Evolutionary conservation across 257 asterid species (phyloP).

Genomic region (Solanum ossicruentum): DNA sequence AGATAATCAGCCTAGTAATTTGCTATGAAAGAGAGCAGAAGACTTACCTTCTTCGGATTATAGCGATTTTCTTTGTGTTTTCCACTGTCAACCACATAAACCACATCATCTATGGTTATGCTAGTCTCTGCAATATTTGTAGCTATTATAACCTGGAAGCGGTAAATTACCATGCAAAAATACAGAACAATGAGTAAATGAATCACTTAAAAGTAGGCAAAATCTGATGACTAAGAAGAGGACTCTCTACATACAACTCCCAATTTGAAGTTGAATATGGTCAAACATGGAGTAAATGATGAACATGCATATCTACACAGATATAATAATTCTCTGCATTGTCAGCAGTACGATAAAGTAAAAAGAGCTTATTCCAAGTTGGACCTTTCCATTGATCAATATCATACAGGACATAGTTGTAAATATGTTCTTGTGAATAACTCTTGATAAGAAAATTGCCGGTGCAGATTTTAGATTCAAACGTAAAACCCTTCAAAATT

Average conservation of each 20-base stretch:
- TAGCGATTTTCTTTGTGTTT: conserved; percentile 95
- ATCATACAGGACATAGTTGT: not conserved
- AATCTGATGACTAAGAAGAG: not conserved
- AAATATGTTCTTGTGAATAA: not conserved
- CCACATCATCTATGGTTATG: conserved; percentile 91
- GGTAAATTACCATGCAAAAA: not conserved
- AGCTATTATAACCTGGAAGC: conserved; percentile 75
- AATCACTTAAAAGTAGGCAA: not conserved
- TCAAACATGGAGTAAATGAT: not conserved
- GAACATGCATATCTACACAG: not conserved
- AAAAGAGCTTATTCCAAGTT: not conserved
- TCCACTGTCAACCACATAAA: conserved; percentile 92
- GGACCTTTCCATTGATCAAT: not conserved
- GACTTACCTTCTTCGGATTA: conserved; percentile 75
- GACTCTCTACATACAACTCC: not conserved
- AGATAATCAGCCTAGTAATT: not conserved
- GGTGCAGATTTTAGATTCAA: not conserved
- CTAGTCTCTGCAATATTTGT: conserved; percentile 99
- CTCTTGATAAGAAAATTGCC: not conserved
- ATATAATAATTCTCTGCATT: not conserved
- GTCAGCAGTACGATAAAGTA: not conserved
- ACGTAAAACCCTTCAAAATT: not conserved
- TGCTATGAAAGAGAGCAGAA: not conserved
- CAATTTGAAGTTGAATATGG: not conserved
- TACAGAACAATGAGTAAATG: not conserved